Percentiles rank a stretch among this genome's conserved stretches.
Conservation (phyloP, 1,139 yeast genomes). For the Nadsonia starkeyi-henricii region DNA sequence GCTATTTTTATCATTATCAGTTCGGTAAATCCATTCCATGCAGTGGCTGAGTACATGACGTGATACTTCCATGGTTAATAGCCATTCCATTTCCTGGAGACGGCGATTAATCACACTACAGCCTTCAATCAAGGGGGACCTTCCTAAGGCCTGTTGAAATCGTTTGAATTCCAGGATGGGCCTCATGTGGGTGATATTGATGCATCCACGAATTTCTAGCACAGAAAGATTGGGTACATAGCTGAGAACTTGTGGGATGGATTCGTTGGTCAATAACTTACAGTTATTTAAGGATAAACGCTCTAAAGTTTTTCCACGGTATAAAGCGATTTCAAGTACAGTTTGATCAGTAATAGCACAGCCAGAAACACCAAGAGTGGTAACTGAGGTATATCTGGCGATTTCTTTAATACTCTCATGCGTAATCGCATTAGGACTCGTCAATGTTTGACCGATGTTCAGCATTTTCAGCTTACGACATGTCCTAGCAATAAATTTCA, state of each 20-base stretch:
- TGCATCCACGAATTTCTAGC: constrained; percentile 58
- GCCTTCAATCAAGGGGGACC: constrained; percentile 55
- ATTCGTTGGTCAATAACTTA: constrained; percentile 44
- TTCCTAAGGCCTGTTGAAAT: constrained; percentile 39
- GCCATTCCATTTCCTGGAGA: constrained; percentile 47
- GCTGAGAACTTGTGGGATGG: constrained; percentile 49
- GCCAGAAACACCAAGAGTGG: constrained; percentile 82
- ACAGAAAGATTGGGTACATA: constrained; percentile 54
- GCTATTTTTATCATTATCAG: constrained; percentile 11
- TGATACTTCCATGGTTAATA: constrained; percentile 43
- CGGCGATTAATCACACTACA: constrained; percentile 54
- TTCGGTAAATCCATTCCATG: constrained; percentile 21
- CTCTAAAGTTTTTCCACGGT: constrained; percentile 41
- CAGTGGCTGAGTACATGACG: constrained; percentile 21
- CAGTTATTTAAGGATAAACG: constrained; percentile 75
- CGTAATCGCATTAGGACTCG: constrained; percentile 50
- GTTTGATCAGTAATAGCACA: constrained; percentile 64
- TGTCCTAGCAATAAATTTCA: constrained; percentile 45
- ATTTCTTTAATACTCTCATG: constrained; percentile 52
- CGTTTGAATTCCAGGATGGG: constrained; percentile 59
- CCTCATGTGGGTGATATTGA: constrained; percentile 41
- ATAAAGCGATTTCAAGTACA: constrained; percentile 65
- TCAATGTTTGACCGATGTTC: constrained; percentile 68
- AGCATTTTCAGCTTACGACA: constrained; percentile 44
- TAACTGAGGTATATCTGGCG: constrained; percentile 38